Base-by-base conservation (phyloP, 441 rosid species). In the Hura crepitans region DNA sequence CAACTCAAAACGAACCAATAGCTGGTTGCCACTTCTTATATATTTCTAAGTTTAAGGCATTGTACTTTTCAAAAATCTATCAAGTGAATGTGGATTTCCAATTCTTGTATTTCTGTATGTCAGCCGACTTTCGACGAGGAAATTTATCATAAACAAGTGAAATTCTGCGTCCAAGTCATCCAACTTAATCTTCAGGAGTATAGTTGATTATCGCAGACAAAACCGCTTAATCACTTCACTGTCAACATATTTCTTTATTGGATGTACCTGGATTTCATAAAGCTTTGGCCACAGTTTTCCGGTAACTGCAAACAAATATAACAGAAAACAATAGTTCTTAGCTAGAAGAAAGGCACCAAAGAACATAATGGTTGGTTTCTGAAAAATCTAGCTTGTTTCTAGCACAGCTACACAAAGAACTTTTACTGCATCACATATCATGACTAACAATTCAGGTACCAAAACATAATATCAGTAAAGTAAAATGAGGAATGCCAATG, bases 241-340 rank as follows among this genome's bases (percentile, higher is more conserved):
- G 35, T 74, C 60, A 0, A 69, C 63, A 22, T 30, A 74, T 57
- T 70, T 73, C 75, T 75, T 69, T 33, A 78, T 49, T 0, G 83
- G 87, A 62, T 72, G 89, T 77, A 92, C 73, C 81, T 80, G 77
- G 83, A 94, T 89, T 77, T 94, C 86, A 73, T 85, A 94, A 50
- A 94, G 89, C 83, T 87, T 90, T 4, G 97, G 98, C 98, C 97
- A 90, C 1, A 78, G 72, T 75, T 90, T 95, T 70, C 99, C 98
- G 0, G 98, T 95, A 76, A 95, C 99, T 92, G 85, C 77, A 83
- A 64, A 62, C 22, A 54, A 60, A 65, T 31, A 55, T 25, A 17
- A 43, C 20, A 68, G 43, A 15, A 50, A 23, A 10, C 61, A 28
- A 30, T 37, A 22, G 18, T 37, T 39, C 49, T 4, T 14, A 62